phyloP scores from a whole-genome alignment of 371 early-diverging fungal species.

The Entomophthora muscae region DNA sequence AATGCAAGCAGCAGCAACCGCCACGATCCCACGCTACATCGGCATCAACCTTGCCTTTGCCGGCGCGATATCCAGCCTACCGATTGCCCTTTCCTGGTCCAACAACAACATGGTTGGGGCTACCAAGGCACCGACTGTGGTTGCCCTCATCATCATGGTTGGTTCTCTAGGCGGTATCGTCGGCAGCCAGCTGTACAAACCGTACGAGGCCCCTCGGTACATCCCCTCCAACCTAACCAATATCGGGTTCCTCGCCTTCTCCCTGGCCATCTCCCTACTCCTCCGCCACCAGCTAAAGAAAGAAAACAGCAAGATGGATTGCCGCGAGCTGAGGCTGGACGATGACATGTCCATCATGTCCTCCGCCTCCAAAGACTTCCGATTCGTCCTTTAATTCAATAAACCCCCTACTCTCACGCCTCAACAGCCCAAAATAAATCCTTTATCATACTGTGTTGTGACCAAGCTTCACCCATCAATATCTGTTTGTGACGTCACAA shows the following conservation, averaged over 20 bases:
- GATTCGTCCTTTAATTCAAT: too few relatives aligned
- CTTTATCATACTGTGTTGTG: too few relatives aligned
- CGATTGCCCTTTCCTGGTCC: slow-evolving; percentile 40
- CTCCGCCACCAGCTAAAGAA: neutral
- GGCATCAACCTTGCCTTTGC: slow-evolving; percentile 27
- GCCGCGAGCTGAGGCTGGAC: too few relatives aligned
- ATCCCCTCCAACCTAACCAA: neutral
- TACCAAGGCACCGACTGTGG: slow-evolving; percentile 38
- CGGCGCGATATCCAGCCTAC: slow-evolving; percentile 32
- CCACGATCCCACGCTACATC: slow-evolving; percentile 23
- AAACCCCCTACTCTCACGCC: too few relatives aligned
- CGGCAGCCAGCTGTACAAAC: slow-evolving; percentile 2
- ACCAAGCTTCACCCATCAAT: too few relatives aligned
- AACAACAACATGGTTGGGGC: slow-evolving; percentile 40
- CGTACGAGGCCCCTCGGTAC: slow-evolving; percentile 1
- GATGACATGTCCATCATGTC: too few relatives aligned
- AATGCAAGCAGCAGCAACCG: slow-evolving; percentile 25
- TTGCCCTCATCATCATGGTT: slow-evolving; percentile 33
- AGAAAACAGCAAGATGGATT: slow-evolving; percentile 7
- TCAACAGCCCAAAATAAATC: too few relatives aligned
- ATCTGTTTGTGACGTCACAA: too few relatives aligned
- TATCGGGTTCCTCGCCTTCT: neutral
- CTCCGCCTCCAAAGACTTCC: too few relatives aligned
- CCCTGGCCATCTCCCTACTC: neutral
- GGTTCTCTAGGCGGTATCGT: slow-evolving; percentile 39